Conservation (phyloP, 2,329 filamentous ascomycete species). For the Ophiosphaerella herpotricha region DNA sequence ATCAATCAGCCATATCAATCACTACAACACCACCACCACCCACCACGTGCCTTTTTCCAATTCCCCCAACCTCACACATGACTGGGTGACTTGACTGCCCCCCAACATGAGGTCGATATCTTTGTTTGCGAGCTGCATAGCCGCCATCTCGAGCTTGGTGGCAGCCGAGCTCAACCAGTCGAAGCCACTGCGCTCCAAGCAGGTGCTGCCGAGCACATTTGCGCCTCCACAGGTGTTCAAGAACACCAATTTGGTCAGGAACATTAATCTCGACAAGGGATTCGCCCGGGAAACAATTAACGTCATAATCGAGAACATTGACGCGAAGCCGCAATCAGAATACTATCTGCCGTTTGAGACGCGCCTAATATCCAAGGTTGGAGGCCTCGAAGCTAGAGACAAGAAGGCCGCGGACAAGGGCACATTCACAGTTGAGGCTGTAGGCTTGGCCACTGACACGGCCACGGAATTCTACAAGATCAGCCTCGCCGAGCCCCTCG, state of each 20-base stretch:
- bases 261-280: conserved; percentile 89
- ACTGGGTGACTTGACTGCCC: conserved; percentile 35
- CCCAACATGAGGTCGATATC: conserved; percentile 48
- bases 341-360: conserved; percentile 90
- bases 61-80: conserved; percentile 32
- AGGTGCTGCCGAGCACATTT: conserved; percentile 62
- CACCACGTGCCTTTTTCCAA: conserved; percentile 9
- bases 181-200: conserved; percentile 59
- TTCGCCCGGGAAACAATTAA: conserved; percentile 91
- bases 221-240: conserved; percentile 89
- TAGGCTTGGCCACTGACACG: conserved; percentile 57
- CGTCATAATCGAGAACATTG: conserved; percentile 89
- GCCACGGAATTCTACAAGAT: conserved; percentile 78
- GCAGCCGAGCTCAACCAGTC: conserved; percentile 62
- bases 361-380: conserved; percentile 74
- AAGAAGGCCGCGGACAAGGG: conserved; percentile 76
- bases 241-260: conserved; percentile 88
- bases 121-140: conserved; percentile 49
- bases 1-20: conserved; percentile 25
- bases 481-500: conserved; percentile 74
- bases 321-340: conserved; percentile 76
- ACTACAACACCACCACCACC: conserved; percentile 10
- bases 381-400: conserved; percentile 88
- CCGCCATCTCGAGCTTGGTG: conserved; percentile 65
- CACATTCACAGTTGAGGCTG: conserved; percentile 70